phyloP scores from a whole-genome alignment of 345 rosid genomes.

The Citrus unshiu region DNA sequence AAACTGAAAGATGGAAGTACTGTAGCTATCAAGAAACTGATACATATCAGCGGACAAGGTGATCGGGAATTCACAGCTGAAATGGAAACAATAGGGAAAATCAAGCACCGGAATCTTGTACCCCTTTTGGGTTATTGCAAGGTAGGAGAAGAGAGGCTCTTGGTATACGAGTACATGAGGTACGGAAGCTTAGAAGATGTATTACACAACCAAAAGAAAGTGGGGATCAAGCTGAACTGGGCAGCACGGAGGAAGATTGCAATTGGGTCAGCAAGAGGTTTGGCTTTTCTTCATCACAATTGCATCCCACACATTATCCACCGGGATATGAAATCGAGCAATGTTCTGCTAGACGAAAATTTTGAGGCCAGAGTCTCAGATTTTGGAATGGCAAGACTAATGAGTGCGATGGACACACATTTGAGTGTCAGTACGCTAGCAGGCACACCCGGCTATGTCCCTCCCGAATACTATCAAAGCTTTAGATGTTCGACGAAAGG shows the following conservation, averaged over 20 bases:
- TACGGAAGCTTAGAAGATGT: slow-evolving; percentile 95
- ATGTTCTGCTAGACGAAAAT: slow-evolving; percentile 81
- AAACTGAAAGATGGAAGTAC: slow-evolving; percentile 75
- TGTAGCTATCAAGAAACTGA: slow-evolving; percentile 94
- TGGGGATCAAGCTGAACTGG: slow-evolving; percentile 79
- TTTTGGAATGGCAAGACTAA: slow-evolving; percentile 95
- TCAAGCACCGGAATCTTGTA: slow-evolving; percentile 91
- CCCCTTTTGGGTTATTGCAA: slow-evolving; percentile 92
- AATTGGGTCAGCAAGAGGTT: slow-evolving; percentile 84
- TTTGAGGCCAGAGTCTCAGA: slow-evolving; percentile 92
- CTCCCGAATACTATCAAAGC: slow-evolving; percentile 96
- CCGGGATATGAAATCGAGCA: slow-evolving; percentile 98
- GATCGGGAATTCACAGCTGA: slow-evolving; percentile 93
- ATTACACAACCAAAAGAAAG: slow-evolving; percentile 62
- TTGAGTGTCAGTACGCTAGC: slow-evolving; percentile 96
- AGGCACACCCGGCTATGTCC: slow-evolving; percentile 96
- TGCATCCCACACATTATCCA: slow-evolving; percentile 92
- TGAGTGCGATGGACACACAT: slow-evolving; percentile 92
- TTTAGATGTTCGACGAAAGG: slow-evolving; percentile 87
- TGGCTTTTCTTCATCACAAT: slow-evolving; percentile 86
- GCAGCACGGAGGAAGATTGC: slow-evolving; percentile 77
- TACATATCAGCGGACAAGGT: slow-evolving; percentile 93
- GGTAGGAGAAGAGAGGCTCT: slow-evolving; percentile 85
- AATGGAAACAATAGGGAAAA: slow-evolving; percentile 97
- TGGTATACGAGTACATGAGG: slow-evolving; percentile 95